Percentiles rank a stretch among this genome's conserved stretches.
Conservation (phyloP, 495 filamentous ascomycete genomes). For the Physcia stellaris region DNA sequence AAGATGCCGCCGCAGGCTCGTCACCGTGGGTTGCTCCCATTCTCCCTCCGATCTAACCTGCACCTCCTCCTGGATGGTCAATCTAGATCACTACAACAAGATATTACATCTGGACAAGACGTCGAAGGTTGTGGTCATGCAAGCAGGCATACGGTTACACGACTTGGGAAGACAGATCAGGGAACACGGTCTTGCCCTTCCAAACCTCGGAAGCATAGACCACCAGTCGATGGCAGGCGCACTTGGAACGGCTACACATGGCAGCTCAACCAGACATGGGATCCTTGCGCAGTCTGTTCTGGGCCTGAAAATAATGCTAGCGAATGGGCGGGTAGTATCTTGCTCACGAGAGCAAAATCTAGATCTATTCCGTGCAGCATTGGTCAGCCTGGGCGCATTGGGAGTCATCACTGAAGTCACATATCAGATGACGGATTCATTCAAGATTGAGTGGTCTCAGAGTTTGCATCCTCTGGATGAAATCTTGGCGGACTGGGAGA, state of each 20-base stretch:
- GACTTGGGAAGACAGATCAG: constrained; percentile 56
- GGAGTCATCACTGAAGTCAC: constrained; percentile 85
- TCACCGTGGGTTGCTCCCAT: constrained; percentile 73
- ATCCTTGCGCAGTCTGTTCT: constrained; percentile 64
- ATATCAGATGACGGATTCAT: constrained; percentile 60
- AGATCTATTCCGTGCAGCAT: constrained; percentile 75
- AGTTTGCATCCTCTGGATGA: constrained; percentile 50
- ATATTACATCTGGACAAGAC: constrained; percentile 53
- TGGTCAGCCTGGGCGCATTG: constrained; percentile 77
- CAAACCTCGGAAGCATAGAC: constrained; percentile 87
- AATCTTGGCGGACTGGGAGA: constrained; percentile 61
- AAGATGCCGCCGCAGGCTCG: constrained; percentile 62
- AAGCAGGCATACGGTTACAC: constrained; percentile 72
- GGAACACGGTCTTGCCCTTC: constrained; percentile 62
- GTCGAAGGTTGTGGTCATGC: constrained; percentile 53
- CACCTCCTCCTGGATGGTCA: constrained; percentile 88
- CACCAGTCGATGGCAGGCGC: constrained; percentile 88
- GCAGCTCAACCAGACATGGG: constrained; percentile 72
- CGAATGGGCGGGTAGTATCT: constrained; percentile 60
- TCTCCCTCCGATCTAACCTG: constrained; percentile 88
- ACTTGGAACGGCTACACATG: constrained; percentile 86
- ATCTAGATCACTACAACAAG: constrained; percentile 68
- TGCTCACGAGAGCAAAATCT: constrained; percentile 60
- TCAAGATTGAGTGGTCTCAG: constrained; percentile 77
- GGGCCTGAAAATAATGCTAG: constrained; percentile 63